These are phyloP conservation scores for Chlamydomonas incerta DNA, from an alignment of 139 green algal genomes.

Conservation along the genomic window DNA sequence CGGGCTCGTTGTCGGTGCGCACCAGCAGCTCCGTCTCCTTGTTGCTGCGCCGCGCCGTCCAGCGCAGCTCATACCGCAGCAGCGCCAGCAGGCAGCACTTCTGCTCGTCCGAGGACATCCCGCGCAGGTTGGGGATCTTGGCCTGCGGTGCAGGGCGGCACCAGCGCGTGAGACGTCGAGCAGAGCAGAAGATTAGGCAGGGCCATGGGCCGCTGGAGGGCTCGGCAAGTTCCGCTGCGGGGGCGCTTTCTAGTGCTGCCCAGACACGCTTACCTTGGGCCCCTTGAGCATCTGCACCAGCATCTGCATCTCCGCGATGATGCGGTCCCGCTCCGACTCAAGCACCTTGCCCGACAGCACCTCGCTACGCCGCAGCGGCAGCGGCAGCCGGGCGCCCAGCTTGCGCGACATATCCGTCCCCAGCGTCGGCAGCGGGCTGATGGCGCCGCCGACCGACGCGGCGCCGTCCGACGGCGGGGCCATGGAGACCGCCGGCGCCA, in stretches of 20 bases:
- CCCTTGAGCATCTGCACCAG: conserved; percentile 1
- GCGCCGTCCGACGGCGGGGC: no score
- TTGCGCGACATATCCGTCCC: background rate
- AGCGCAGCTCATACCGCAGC: conserved; percentile 40
- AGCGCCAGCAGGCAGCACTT: conserved; percentile 29
- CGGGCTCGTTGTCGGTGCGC: conserved; percentile 15
- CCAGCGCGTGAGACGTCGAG: no score
- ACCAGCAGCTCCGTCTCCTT: conserved; percentile 45
- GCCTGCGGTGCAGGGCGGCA: background rate
- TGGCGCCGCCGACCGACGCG: no score
- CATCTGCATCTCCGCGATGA: background rate
- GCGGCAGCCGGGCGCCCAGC: background rate
- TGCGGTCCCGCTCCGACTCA: background rate
- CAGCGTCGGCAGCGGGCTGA: no score
- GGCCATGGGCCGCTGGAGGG: no score
- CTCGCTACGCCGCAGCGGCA: background rate
- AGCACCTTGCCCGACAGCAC: background rate
- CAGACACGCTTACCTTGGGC: background rate
- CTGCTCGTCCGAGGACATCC: background rate
- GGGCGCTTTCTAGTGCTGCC: no score
- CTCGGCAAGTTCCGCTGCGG: no score
- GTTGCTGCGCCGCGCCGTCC: conserved; percentile 7
- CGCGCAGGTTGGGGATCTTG: background rate
- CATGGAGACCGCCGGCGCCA: no score
- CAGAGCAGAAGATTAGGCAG: no score